phyloP scores from a whole-genome alignment of 805 yeast species.

The Lipomyces sp. region DNA sequence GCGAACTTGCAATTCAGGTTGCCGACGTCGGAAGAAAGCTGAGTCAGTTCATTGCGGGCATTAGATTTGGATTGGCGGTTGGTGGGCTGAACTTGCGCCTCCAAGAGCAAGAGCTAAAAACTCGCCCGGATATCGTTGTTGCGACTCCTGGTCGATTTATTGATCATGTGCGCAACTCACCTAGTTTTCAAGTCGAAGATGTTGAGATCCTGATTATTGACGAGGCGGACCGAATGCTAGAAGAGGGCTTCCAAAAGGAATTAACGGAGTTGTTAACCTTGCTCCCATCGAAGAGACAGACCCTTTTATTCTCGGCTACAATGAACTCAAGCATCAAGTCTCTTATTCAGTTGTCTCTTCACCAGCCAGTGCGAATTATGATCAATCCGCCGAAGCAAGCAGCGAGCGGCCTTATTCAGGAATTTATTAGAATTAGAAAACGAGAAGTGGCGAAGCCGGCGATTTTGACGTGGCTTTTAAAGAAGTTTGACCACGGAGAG shows the following conservation, averaged over 20 bases:
- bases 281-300: constrained; percentile 90
- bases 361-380: constrained; percentile 92
- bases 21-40: constrained; percentile 89
- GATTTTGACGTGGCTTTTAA: constrained; percentile 70
- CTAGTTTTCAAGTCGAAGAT: constrained; percentile 85
- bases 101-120: constrained; percentile 91
- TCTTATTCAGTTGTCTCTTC: constrained; percentile 82
- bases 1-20: constrained; percentile 97
- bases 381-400: constrained; percentile 96
- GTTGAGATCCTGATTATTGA: constrained; percentile 93
- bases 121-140: constrained; percentile 93
- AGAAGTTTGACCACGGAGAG: constrained; percentile 67
- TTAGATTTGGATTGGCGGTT: constrained; percentile 92
- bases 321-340: constrained; percentile 94
- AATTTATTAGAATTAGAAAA: constrained; percentile 86
- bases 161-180: constrained; percentile 94
- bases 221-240: constrained; percentile 99
- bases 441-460: constrained; percentile 86
- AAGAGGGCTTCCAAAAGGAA: constrained; percentile 97
- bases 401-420: constrained; percentile 87
- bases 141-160: constrained; percentile 99
- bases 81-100: constrained; percentile 96
- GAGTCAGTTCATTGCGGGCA: constrained; percentile 72
- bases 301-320: constrained; percentile 93
- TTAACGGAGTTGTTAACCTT: constrained; percentile 85